Percentiles rank a stretch among this genome's conserved stretches.
Conservation (phyloP, 345 rosid species). For the Lepidium sativum region DNA sequence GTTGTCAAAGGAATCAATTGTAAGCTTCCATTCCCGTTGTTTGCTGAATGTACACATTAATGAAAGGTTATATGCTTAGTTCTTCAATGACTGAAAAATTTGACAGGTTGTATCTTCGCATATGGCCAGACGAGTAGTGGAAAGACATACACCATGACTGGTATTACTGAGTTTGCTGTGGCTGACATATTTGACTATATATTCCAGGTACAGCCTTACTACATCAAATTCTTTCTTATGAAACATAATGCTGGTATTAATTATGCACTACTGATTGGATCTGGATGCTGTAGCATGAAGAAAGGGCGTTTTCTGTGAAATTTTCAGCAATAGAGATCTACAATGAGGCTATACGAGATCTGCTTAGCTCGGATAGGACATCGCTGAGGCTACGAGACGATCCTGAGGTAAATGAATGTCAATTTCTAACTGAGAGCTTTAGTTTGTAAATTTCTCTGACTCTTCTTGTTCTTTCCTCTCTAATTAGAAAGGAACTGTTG, state of each 20-base stretch:
- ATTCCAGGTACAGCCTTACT: constrained; percentile 36
- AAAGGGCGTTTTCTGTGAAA: constrained; percentile 78
- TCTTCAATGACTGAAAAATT: constrained; percentile 2
- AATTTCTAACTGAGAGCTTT: not conserved
- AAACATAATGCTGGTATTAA: not conserved
- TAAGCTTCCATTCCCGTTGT: constrained; percentile 31
- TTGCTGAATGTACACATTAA: not conserved
- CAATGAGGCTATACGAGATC: constrained; percentile 89
- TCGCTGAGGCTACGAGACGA: constrained; percentile 83
- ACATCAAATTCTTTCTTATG: not conserved
- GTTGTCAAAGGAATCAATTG: constrained; percentile 89
- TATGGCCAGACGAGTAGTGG: constrained; percentile 99
- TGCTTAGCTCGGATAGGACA: constrained; percentile 54
- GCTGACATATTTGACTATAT: constrained; percentile 89
- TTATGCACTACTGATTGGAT: constrained; percentile 1
- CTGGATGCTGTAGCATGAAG: constrained; percentile 61
- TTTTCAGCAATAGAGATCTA: constrained; percentile 97
- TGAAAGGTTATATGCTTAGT: not conserved
- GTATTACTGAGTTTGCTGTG: constrained; percentile 73
- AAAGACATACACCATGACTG: constrained; percentile 95
- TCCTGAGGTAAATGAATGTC: constrained; percentile 50
- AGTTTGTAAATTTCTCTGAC: not conserved
- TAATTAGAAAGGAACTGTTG: constrained; percentile 69
- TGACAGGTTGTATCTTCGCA: constrained; percentile 86
- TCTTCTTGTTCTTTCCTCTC: constrained; percentile 6